Conservation (phyloP, 2,329 filamentous ascomycete genomes). For the Aspergillus floridensis region DNA sequence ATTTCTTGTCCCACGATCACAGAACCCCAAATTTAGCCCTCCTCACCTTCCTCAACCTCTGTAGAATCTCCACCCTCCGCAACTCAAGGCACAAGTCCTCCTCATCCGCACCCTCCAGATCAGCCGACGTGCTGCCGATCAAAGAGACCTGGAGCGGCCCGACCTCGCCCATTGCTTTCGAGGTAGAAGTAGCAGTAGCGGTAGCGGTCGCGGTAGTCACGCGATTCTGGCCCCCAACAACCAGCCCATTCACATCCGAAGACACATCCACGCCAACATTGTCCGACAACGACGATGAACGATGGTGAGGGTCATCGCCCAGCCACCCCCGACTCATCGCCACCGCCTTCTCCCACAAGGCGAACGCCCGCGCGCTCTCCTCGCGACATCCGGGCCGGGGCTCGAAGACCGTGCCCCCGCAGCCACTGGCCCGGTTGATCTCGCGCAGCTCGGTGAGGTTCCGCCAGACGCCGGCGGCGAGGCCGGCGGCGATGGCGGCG, state of each 20-base stretch:
- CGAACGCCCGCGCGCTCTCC: slow-evolving; percentile 60
- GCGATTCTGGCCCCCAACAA: neutral
- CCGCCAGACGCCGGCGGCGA: slow-evolving; percentile 75
- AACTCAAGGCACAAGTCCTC: slow-evolving; percentile 37
- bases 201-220: neutral
- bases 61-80: slow-evolving; percentile 35
- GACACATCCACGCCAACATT: too few species aligned
- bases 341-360: slow-evolving; percentile 70
- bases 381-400: slow-evolving; percentile 55
- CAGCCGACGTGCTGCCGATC: slow-evolving; percentile 22
- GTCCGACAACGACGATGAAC: too few species aligned
- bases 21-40: slow-evolving; percentile 23
- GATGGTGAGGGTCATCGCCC: slow-evolving; percentile 8
- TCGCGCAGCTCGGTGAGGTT: slow-evolving; percentile 69
- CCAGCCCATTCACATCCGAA: too few species aligned
- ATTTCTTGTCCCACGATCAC: neutral
- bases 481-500: slow-evolving; percentile 80
- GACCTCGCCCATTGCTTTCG: slow-evolving; percentile 16
- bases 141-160: neutral
- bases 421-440: slow-evolving; percentile 68
- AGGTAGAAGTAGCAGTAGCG: slow-evolving; percentile 11
- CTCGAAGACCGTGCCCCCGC: slow-evolving; percentile 67
- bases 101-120: slow-evolving; percentile 35
- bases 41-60: slow-evolving; percentile 32
- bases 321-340: slow-evolving; percentile 71